Evolutionary conservation across 1,284 basidiomycete genomes (phyloP), one percentile per base, ranked within the genome.

Genomic region (Cutaneotrichosporon sp.): DNA sequence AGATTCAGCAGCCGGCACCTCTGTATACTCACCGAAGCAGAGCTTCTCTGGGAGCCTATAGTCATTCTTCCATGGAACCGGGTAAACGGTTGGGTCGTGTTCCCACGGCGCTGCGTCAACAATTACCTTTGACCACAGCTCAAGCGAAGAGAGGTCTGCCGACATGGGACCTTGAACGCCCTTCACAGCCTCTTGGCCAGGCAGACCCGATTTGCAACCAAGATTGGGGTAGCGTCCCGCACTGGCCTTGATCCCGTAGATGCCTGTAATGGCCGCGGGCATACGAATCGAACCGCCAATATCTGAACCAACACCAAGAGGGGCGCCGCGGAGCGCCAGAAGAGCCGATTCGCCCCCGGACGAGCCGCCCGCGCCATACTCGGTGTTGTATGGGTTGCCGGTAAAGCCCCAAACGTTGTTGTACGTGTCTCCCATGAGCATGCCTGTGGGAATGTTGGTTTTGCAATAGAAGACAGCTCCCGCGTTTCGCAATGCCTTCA

Each of bases 111-210:
- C 74, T 19, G 75, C 64, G 44, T 75, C 49, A 10, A 56, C 44
- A 12, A 61, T 46, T 1, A 63, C 63, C 64, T 83, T 79, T 62
- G 81, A 79, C 70, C 87, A 87, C 0, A 75, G 59, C 62, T 82
- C 83, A 31, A 88, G 64, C 2, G 79, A 82, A 6, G 68, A 74
- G 17, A 88, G 57, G 22, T 78, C 80, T 29, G 73, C 76, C 4
- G 81, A 74, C 45, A 88, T 76, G 1, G 87, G 87, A 0, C 87
- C 87, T 0, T 86, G 74, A 12, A 86, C 84, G 3, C 84, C 85
- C 1, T 76, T 75, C 24, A 87, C 67, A 5, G 82, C 81, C 50
- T 85, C 84, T 66, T 84, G 83, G n/a, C 85, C 85, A 59, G 82
- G 79, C 34, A 84, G 59, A 1, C 82, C 79, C 60, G 82, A 83